Base-by-base conservation (phyloP, 805 yeast genomes). In the Starmerella vaccinii region DNA sequence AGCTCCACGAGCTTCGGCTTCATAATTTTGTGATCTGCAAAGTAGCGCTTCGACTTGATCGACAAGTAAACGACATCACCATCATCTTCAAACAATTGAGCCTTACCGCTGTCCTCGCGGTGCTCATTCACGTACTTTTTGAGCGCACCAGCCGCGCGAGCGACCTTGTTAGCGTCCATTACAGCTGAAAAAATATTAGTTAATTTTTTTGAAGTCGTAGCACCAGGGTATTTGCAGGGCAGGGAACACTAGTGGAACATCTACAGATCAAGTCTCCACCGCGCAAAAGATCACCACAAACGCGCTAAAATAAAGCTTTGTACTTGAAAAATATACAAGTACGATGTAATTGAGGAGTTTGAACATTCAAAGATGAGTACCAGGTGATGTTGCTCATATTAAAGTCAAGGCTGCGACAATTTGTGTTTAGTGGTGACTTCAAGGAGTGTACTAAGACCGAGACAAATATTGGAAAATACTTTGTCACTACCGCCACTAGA, bases 1-100 rank as follows among this genome's bases (percentile, higher is more conserved):
- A 69, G 46, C 33, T 54, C 67, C 59, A 68, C 61, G n/a, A 56
- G 65, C 60, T 61, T 73, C 61, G 68, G 75, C 61, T 64, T 73
- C 65, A 63, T 72, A 53, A 53, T 68, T 44, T 76, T 72, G 65
- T 81, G 78, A 37, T 76, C 71, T 7, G 82, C 68, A 64, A 79
- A 77, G 57, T 76, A 81, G 61, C 80, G 78, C 61, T 80, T 81
- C 60, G 82, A 76, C 29, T 81, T 78, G 37, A 84, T 70, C 53
- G 79, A 80, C 50, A 88, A 68, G 60, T 72, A 80, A 46, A 86
- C 64, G 35, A 71, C 68, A 40, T 67, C 67, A 34, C 70, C 65
- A 43, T 75, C 75, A 40, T 79, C 86, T 55, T 81, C 80, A 55
- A 86, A 73, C 54, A 77, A 69, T 50, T 69, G 62, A 56, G 74